Evolutionary conservation across 805 yeast genomes (phyloP), one percentile per base, ranked within the genome.

Genomic region (Osmozyma mogii): DNA sequence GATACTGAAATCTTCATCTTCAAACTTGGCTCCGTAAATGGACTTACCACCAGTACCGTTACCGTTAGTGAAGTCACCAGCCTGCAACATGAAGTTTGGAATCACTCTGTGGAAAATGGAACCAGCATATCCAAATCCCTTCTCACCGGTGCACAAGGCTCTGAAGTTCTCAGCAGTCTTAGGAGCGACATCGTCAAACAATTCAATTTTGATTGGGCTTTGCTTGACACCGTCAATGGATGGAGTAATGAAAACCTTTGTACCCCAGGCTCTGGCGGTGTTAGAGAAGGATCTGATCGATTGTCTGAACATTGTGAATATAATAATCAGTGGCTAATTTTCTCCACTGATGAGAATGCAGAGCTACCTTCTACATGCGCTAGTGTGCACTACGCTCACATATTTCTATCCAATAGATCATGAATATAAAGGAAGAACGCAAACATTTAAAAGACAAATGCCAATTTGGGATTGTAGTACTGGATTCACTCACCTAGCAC

Each of bases 211-310:
- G 37, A 43, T 43, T 15, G 46, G 48, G 31, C 19, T 28, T 22
- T 41, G 48, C 36, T 35, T 41, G 25, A 34, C 45, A 8, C 48
- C 48, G 22, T 37, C 65, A 41, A 75, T 65, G 28, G 78, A 59
- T 24, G 78, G 65, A 38, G 73, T 76, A 46, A 75, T 65, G 53
- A 54, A 75, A 19, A 72, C 76, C 52, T 74, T 73, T 44, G 70
- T 65, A 27, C 72, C 73, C 33, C 65, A 54, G 28, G 50, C 58
- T 29, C 62, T 41, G 34, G 69, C 44, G 22, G 72, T 47, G 26
- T 70, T 51, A 24, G 80, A 70, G 44, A 75, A 73, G 25, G 63
- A 44, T 61, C 82, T 73, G 36, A 53, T 53, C 37, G 44, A 6
- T n/a, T n/a, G n/a, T 22, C 35, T 52, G 37, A 39, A 27, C 40